Conservation (phyloP, 1,139 yeast species). For the Kazachstania sp. region DNA sequence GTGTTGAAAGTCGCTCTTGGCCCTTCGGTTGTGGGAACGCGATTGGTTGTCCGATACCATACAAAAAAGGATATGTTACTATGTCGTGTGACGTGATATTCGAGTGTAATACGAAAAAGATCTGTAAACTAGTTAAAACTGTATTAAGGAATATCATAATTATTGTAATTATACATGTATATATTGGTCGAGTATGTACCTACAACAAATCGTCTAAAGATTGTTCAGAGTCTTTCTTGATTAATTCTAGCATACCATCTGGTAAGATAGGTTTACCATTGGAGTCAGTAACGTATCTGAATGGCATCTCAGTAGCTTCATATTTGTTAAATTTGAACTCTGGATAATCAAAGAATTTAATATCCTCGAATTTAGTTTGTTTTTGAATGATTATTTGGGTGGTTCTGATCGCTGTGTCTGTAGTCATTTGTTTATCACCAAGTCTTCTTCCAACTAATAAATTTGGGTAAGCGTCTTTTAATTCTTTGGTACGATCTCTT, state of each 20-base stretch:
- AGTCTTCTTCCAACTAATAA: slow-evolving; percentile 70
- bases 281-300: slow-evolving; percentile 60
- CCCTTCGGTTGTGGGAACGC: too few species aligned
- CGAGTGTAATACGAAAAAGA: too few species aligned
- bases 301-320: slow-evolving; percentile 97
- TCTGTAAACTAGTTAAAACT: too few species aligned
- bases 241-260: slow-evolving; percentile 80
- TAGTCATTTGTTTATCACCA: slow-evolving; percentile 89
- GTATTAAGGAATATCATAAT: too few species aligned
- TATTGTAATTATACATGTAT: neutral
- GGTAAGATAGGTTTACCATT: slow-evolving; percentile 75
- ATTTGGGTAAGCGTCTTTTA: slow-evolving; percentile 61
- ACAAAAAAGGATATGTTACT: neutral
- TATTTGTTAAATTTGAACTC: slow-evolving; percentile 80
- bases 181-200: neutral
- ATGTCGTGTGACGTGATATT: too few species aligned
- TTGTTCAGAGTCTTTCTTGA: slow-evolving; percentile 75
- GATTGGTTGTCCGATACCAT: too few species aligned
- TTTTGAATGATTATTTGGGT: slow-evolving; percentile 67
- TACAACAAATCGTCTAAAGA: slow-evolving; percentile 45
- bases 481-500: slow-evolving; percentile 86
- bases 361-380: slow-evolving; percentile 51
- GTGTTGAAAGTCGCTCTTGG: neutral
- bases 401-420: slow-evolving; percentile 92
- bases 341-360: slow-evolving; percentile 84